These are phyloP conservation scores for Pterocarpus macrocarpus DNA, from an alignment of 306 rosid species.

Conservation along the genomic window DNA sequence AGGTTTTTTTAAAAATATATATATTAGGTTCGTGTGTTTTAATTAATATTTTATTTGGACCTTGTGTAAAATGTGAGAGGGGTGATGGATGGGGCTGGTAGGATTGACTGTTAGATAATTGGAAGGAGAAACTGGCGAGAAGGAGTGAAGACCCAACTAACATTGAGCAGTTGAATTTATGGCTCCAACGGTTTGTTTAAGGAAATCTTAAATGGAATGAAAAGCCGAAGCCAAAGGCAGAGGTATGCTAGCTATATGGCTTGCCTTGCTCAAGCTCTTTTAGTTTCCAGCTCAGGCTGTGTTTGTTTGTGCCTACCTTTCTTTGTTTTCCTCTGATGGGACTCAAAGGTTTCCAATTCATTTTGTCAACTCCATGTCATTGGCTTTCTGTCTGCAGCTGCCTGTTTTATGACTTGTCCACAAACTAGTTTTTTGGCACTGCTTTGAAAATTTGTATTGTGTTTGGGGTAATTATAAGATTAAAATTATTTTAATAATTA, in stretches of 20 bases:
- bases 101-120: conserved; percentile 92
- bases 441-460: too few species aligned
- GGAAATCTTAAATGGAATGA: background rate
- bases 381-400: too few species aligned
- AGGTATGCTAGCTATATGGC: background rate
- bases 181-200: conserved; percentile 63
- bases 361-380: too few species aligned
- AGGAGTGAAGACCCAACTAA: conserved; percentile 66
- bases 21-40: background rate
- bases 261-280: background rate
- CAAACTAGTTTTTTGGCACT: too few species aligned
- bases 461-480: too few species aligned
- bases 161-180: conserved; percentile 66
- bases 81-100: conserved; percentile 61
- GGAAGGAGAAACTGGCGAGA: background rate
- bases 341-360: too few species aligned
- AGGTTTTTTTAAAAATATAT: conserved; percentile 25
- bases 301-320: too few species aligned
- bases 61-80: conserved; percentile 40
- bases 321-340: too few species aligned
- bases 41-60: background rate
- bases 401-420: too few species aligned
- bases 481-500: too few species aligned
- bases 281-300: too few species aligned
- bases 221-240: background rate